Evolutionary conservation across 768 basidiomycete species (phyloP), one percentile per base, ranked within the genome.

Genomic region (Phlebiopsis flavidoalba): DNA sequence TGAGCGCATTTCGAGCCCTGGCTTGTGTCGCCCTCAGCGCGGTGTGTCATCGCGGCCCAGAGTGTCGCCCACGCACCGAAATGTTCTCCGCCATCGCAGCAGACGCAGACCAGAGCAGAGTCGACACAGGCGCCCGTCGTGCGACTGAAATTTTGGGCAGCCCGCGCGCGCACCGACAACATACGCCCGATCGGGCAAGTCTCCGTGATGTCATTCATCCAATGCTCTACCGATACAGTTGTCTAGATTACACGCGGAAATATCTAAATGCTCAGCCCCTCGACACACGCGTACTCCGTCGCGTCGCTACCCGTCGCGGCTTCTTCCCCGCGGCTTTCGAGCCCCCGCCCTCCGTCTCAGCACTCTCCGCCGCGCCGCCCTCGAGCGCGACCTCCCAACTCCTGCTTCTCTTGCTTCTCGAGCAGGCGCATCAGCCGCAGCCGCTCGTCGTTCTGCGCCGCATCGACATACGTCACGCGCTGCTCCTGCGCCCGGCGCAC

Each of bases 1-100:
- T 93, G 66, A 93, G 77, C 17, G 81, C 72, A 75, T 92, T n/a
- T 92, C 60, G 87, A 80, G 57, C 82, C 85, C 88, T 91, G 69
- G 74, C 86, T 87, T 76, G 71, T 67, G n/a, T 45, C 37, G 21
- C 48, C 59, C 35, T 59, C 60, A 68, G 70, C 53, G 73, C 59
- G 31, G 47, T 61, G 1, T 52, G 22, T n/a, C n/a, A 19, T 12
- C 8, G 10, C 15, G 2, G 14, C 31, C 24, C 40, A 36, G 17
- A 26, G 26, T 7, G 19, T 17, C 19, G 17, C 24, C 14, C 19
- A 45, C 60, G 49, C 47, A 61, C 60, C 37, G 60, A 61, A 19
- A 61, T 61, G 21, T 61, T 31, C 6, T 31, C 26, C 26, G 26
- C 60, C 60, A 61, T 61, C 17, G 31, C 35, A n/a, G n/a, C n/a